A percentile compares a stretch with the other conserved stretches of the same genome.
Conservation (phyloP, 495 filamentous ascomycete species). For the Podospora pseudoanserina region DNA sequence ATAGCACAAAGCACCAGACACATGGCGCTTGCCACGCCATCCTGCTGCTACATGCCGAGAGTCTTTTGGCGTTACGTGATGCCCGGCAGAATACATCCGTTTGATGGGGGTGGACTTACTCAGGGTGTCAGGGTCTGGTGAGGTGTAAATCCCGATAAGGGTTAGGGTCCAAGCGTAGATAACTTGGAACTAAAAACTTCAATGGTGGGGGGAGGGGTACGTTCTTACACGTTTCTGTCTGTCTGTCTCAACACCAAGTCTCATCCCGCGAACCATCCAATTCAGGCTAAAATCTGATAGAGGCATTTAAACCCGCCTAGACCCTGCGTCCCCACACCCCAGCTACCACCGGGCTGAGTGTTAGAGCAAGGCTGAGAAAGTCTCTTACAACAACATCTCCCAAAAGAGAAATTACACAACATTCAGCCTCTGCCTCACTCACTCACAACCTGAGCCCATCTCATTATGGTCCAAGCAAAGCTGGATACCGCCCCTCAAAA, state of each 20-base stretch:
- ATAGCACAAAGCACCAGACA: conserved; percentile 1
- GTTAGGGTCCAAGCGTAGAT: conserved; percentile 9
- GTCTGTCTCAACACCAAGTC: neutral
- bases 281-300: conserved; percentile 6
- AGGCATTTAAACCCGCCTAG: neutral
- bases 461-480: neutral
- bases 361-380: neutral
- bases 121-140: neutral
- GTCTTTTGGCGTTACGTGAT: neutral
- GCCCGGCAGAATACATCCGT: neutral
- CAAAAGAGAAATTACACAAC: neutral
- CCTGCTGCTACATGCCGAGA: conserved; percentile 1
- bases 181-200: neutral
- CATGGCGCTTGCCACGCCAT: neutral
- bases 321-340: neutral
- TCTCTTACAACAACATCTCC: conserved; percentile 1
- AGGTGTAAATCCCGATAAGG: conserved; percentile 4
- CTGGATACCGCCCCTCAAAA: conserved; percentile 1
- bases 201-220: neutral
- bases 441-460: neutral
- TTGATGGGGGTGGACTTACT: neutral
- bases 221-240: too few species aligned
- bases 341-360: neutral
- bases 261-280: neutral
- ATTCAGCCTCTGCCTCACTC: neutral